Base-by-base conservation (phyloP, 352 stramenopile genomes). In the Phytophthora sp. region DNA sequence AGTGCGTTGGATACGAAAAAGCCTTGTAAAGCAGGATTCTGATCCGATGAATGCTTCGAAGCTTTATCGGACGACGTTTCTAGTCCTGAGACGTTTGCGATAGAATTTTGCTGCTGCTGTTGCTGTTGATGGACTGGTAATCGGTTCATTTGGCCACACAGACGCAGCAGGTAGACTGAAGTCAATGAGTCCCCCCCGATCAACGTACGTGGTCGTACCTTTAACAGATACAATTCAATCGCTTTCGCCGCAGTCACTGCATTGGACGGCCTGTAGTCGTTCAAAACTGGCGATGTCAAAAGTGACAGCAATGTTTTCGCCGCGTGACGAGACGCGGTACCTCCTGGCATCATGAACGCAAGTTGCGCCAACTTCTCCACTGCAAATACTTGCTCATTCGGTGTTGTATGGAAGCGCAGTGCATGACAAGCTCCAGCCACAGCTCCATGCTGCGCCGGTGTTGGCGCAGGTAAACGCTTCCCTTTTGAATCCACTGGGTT, bases 61-160 rank as follows among this genome's bases (percentile, higher is more conserved):
- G 21, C 26, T 38, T 6, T 39, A 27, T 8, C 21, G 9, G 44
- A 39, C 6, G 57, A 49, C 50, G 41, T 30, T n/a, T 66, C 49
- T 20, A 2, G 16, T 13, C 21, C 35, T 23, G 31, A 7, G 16
- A 1, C 74, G 56, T 66, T 86, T 30, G 5, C 49, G 51, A 38
- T 31, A 3, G 35, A 27, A 27, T 4, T 49, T 42, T 39, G 15
- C 27, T 66, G 50, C 21, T 66, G 46, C 23, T 64, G 36, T 44
- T 62, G 57, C 16, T 51, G 49, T 21, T 73, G 65, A 53, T 69
- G 66, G 38, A 57, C 59, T 27, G 60, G 77, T 13, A 91, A 60
- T 0, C 86, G 84, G 38, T 70, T 77, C 63, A 93, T 71, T 55
- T 86, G 78, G 0, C 84, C 86, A 20, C 69, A 82, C 3, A 94